These are phyloP conservation scores for Phytophthora fragariae DNA, from an alignment of 352 stramenopile species.

Conservation along the genomic window DNA sequence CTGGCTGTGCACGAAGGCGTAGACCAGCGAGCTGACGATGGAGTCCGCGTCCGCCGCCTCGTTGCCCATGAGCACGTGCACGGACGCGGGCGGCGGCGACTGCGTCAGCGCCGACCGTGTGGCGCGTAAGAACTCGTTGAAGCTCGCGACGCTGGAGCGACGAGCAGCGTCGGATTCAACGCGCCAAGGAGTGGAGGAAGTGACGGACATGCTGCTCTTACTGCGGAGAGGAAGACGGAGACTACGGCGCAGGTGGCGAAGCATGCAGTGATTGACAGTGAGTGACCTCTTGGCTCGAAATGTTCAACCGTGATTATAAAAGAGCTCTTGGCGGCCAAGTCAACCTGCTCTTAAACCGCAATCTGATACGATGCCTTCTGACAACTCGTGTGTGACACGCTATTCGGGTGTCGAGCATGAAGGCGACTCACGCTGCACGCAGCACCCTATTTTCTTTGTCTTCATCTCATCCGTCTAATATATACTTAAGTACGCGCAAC, in stretches of 20 bases:
- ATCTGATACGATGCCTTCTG: too few species aligned
- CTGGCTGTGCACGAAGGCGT: slow-evolving; percentile 59
- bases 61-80: slow-evolving; percentile 83
- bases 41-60: slow-evolving; percentile 86
- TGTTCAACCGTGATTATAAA: too few species aligned
- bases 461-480: slow-evolving; percentile 9
- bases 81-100: not conserved
- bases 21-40: slow-evolving; percentile 80
- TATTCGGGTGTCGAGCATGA: not conserved
- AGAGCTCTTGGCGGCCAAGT: too few species aligned
- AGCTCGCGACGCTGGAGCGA: slow-evolving; percentile 17
- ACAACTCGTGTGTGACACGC: slow-evolving; percentile 7
- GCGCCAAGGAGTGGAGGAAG: too few species aligned
- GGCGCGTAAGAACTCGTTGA: slow-evolving; percentile 35
- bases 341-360: too few species aligned
- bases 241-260: too few species aligned
- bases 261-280: too few species aligned
- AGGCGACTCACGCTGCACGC: not conserved
- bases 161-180: slow-evolving; percentile 12
- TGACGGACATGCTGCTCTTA: too few species aligned
- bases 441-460: not conserved
- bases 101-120: slow-evolving; percentile 16
- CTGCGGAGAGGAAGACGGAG: too few species aligned
- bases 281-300: too few species aligned
- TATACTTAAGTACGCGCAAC: too few species aligned